These are phyloP conservation scores for Zygnema cylindricum DNA, from an alignment of 139 green algal genomes.

Conservation along the genomic window DNA sequence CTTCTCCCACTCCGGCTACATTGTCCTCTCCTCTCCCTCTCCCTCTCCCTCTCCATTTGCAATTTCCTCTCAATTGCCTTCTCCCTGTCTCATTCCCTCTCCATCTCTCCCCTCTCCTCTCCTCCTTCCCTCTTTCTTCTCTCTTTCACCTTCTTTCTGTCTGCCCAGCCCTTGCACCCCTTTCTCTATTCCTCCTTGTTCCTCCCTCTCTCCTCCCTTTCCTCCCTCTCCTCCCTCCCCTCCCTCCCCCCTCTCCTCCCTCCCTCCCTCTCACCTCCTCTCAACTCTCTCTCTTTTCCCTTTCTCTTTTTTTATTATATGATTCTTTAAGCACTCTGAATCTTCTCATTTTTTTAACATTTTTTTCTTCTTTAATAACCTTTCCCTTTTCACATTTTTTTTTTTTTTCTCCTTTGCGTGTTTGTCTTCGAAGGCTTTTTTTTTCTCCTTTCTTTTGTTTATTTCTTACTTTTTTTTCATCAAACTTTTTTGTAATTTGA, in stretches of 20 bases:
- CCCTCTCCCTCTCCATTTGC: conserved; percentile 9
- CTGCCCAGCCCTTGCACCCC: background rate
- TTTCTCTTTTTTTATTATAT: too few relatives aligned
- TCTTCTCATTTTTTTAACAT: too few relatives aligned
- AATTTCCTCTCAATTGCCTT: background rate
- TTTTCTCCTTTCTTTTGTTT: too few relatives aligned
- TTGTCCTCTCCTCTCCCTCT: background rate
- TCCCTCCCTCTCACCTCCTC: background rate
- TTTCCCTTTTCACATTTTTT: too few relatives aligned
- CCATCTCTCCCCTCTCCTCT: conserved; percentile 19
- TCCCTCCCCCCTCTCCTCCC: background rate
- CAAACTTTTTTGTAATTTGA: too few relatives aligned
- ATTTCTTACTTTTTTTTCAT: too few relatives aligned
- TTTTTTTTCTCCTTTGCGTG: too few relatives aligned
- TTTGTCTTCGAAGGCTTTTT: too few relatives aligned
- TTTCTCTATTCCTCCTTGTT: background rate
- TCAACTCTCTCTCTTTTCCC: background rate
- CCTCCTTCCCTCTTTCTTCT: conserved; percentile 21
- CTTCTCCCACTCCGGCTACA: conserved; percentile 8
- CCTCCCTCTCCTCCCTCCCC: background rate
- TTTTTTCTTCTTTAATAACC: too few relatives aligned
- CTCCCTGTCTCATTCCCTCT: background rate
- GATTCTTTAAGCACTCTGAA: too few relatives aligned
- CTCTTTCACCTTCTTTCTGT: background rate
- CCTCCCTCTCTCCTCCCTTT: conserved; percentile 32